These are phyloP conservation scores for Clausena lansium DNA, from an alignment of 345 rosid species.

Conservation along the genomic window DNA sequence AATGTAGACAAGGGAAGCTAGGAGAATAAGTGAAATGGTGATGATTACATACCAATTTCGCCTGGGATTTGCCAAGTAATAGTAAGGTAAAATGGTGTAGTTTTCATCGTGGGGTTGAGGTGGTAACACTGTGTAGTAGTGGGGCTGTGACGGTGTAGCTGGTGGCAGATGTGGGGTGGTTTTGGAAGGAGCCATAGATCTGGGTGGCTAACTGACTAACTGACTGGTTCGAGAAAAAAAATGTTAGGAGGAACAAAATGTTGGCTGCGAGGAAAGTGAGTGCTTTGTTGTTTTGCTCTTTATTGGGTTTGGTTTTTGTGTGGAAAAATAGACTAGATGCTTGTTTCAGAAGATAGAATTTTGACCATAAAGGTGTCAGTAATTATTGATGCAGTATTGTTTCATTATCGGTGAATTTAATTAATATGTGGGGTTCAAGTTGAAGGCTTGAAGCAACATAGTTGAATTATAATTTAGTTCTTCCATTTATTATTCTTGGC, in stretches of 20 bases:
- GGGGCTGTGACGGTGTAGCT: slow-evolving; percentile 10
- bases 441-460: neutral
- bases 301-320: slow-evolving; percentile 10
- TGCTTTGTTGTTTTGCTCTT: slow-evolving; percentile 24
- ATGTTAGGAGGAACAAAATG: slow-evolving; percentile 3
- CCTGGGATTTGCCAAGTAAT: neutral
- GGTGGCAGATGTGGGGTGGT: slow-evolving; percentile 4
- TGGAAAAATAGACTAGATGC: neutral
- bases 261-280: slow-evolving; percentile 28
- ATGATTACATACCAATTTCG: slow-evolving; percentile 28
- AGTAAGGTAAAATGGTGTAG: slow-evolving; percentile 28
- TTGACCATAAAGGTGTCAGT: neutral
- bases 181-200: slow-evolving; percentile 25
- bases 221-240: too few relatives aligned
- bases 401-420: neutral
- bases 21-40: slow-evolving; percentile 32
- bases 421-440: neutral
- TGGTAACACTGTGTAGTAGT: slow-evolving; percentile 24
- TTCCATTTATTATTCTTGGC: neutral
- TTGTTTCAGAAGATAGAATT: neutral
- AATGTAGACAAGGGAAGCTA: slow-evolving; percentile 37
- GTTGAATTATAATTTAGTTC: neutral
- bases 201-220: slow-evolving; percentile 3
- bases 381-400: neutral
- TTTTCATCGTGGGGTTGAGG: slow-evolving; percentile 25